These are phyloP conservation scores for Eimeria tenella DNA, from an alignment of 169 alveolate genomes.

Conservation along the genomic window DNA sequence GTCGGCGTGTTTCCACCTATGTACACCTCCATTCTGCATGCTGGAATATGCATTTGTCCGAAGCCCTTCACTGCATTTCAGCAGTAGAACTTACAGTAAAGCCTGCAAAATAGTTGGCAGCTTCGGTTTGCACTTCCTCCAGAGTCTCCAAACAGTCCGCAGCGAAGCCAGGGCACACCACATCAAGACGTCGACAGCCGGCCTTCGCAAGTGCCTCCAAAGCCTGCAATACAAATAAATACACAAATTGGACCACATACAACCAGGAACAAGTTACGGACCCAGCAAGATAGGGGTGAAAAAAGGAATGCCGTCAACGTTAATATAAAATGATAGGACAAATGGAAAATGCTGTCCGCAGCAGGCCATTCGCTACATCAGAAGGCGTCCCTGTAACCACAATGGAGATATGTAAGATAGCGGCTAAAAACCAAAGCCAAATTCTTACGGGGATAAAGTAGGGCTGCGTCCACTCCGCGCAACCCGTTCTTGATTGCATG, in stretches of 20 bases:
- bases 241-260: background rate
- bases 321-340: no score
- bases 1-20: background rate
- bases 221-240: slow-evolving; percentile 11
- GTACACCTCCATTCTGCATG: background rate
- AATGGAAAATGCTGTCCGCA: no score
- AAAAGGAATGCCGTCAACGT: no score
- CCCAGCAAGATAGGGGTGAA: no score
- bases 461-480: slow-evolving; percentile 73
- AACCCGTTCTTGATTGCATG: slow-evolving; percentile 75
- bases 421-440: background rate
- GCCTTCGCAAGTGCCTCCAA: slow-evolving; percentile 62
- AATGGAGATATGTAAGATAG: background rate
- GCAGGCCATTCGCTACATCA: background rate
- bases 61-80: background rate
- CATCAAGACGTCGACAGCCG: slow-evolving; percentile 54
- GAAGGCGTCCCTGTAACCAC: background rate
- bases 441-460: slow-evolving; percentile 52
- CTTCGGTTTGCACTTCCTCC: slow-evolving; percentile 38
- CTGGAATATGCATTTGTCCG: background rate
- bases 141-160: slow-evolving; percentile 74
- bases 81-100: slow-evolving; percentile 10
- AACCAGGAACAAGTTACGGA: background rate
- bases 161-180: slow-evolving; percentile 73
- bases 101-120: background rate